A percentile compares a stretch with the other conserved stretches of the same genome.
These are phyloP conservation scores for Stropharia rugosoannulata DNA, from an alignment of 768 basidiomycete species.

Conservation along the genomic window DNA sequence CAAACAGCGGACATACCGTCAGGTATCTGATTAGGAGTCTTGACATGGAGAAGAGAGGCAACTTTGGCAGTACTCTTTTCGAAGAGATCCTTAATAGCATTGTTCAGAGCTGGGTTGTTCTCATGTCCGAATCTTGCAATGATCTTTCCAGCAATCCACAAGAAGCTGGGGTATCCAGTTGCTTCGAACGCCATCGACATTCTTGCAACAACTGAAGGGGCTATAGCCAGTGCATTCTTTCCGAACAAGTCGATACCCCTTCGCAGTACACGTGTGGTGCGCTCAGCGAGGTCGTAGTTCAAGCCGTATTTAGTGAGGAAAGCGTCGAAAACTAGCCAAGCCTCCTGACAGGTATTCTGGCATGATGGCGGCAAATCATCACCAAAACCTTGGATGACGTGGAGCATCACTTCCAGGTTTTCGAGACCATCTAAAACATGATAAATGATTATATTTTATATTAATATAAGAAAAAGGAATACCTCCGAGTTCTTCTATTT, in stretches of 20 bases:
- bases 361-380: constrained; percentile 82
- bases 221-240: constrained; percentile 58
- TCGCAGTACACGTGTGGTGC: constrained; percentile 80
- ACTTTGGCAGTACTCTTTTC: constrained; percentile 77
- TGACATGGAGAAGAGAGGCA: constrained; percentile 62
- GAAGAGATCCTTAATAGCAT: constrained; percentile 61
- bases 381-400: constrained; percentile 78
- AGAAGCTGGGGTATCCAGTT: constrained; percentile 80
- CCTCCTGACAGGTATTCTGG: constrained; percentile 72
- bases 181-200: constrained; percentile 79
- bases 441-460: not conserved
- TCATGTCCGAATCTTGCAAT: constrained; percentile 75
- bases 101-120: constrained; percentile 52
- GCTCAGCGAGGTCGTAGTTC: constrained; percentile 77
- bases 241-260: constrained; percentile 85
- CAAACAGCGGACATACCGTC: constrained; percentile 65
- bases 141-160: constrained; percentile 93
- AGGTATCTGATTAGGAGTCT: constrained; percentile 72
- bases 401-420: constrained; percentile 90
- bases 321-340: constrained; percentile 80
- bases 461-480: constrained; percentile 13
- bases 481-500: constrained; percentile 70
- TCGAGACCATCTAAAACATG: constrained; percentile 72
- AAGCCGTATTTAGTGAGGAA: constrained; percentile 80
- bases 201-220: constrained; percentile 67